Percentiles rank a stretch among this genome's conserved stretches.
These are phyloP conservation scores for Phoenix roebelenii DNA, from an alignment of 176 grass and related monocot species.

Conservation along the genomic window DNA sequence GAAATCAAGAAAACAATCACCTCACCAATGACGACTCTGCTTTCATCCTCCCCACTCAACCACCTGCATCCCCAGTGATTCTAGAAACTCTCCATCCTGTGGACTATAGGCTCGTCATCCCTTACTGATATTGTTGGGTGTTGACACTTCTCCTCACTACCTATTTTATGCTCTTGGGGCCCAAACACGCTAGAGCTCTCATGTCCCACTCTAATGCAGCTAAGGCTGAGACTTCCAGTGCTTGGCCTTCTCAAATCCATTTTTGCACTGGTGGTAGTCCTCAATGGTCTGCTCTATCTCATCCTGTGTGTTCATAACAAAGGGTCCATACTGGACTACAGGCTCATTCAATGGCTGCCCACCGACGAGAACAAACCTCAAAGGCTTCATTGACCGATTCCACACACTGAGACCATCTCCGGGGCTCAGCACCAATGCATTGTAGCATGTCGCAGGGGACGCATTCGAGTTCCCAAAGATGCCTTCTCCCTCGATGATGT, in stretches of 20 bases:
- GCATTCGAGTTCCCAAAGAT: slow-evolving; percentile 34
- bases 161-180: too few relatives aligned
- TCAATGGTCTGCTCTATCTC: slow-evolving; percentile 69
- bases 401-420: slow-evolving; percentile 64
- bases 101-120: too few relatives aligned
- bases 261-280: slow-evolving; percentile 48
- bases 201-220: too few relatives aligned
- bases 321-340: slow-evolving; percentile 50
- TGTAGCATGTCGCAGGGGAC: slow-evolving; percentile 13
- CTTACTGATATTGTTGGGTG: too few relatives aligned
- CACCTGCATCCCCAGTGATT: too few relatives aligned
- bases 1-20: too few relatives aligned
- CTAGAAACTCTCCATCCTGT: too few relatives aligned
- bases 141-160: too few relatives aligned
- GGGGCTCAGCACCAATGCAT: slow-evolving; percentile 48
- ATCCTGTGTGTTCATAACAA: slow-evolving; percentile 71
- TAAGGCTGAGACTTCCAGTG: too few relatives aligned
- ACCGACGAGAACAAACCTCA: slow-evolving; percentile 48
- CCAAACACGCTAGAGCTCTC: too few relatives aligned
- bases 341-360: slow-evolving; percentile 63
- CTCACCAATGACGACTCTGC: too few relatives aligned
- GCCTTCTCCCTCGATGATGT: slow-evolving; percentile 76
- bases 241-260: slow-evolving; percentile 67
- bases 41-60: too few relatives aligned
- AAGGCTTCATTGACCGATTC: slow-evolving; percentile 29